Evolutionary conservation across 208 protist species (phyloP).

Genomic region (Trypanosoma melophagium): DNA sequence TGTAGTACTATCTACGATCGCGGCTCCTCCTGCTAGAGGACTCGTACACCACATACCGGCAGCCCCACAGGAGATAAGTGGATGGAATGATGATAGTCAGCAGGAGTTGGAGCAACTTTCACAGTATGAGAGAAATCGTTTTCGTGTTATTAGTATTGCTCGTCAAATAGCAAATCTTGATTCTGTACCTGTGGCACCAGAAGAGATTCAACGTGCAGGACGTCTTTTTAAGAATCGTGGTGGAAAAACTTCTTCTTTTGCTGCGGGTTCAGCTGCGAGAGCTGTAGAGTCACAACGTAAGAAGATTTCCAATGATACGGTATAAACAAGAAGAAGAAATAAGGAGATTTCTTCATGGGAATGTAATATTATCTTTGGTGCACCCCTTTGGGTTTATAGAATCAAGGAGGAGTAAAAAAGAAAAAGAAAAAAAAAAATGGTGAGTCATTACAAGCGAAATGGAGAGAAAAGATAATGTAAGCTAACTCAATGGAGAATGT

Average conservation of each 20-base stretch:
- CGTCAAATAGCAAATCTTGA: constrained; percentile 17
- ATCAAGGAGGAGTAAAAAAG: too few relatives aligned
- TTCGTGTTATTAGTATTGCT: constrained; percentile 26
- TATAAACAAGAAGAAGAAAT: too few relatives aligned
- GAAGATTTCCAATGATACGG: too few relatives aligned
- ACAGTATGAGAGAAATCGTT: not conserved
- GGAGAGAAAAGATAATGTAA: too few relatives aligned
- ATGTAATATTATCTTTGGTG: too few relatives aligned
- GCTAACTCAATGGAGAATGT: too few relatives aligned
- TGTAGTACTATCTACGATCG: constrained; percentile 13
- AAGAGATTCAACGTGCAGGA: constrained; percentile 22
- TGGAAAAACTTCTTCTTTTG: not conserved
- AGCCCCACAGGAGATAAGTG: constrained; percentile 1
- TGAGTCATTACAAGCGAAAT: too few relatives aligned
- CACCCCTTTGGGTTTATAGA: too few relatives aligned
- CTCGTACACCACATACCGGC: constrained; percentile 12
- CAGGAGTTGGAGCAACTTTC: constrained; percentile 7
- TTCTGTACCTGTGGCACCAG: constrained; percentile 5
- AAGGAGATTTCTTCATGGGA: too few relatives aligned
- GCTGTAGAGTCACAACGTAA: constrained; percentile 4
- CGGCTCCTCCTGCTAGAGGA: constrained; percentile 4
- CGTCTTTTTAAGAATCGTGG: constrained; percentile 14
- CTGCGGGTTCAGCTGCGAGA: not conserved
- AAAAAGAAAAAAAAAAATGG: too few relatives aligned
- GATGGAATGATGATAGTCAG: constrained; percentile 13